A percentile compares a stretch with the other conserved stretches of the same genome.
Conservation (phyloP, 139 green algal genomes). For the Trebouxia sp. region DNA sequence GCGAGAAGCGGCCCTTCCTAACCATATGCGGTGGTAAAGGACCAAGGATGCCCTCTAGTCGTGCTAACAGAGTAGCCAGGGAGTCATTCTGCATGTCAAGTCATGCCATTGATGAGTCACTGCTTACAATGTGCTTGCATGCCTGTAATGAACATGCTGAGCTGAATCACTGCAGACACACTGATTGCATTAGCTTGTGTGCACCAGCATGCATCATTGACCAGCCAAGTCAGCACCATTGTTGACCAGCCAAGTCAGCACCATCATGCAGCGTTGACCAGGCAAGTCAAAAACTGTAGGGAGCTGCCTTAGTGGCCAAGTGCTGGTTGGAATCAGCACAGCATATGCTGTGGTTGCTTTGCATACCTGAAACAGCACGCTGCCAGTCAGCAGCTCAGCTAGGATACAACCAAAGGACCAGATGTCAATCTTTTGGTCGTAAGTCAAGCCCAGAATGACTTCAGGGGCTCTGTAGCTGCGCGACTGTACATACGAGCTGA, state of each 20-base stretch:
- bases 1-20: slow-evolving; percentile 64
- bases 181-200: background rate
- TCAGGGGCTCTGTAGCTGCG: slow-evolving; percentile 94
- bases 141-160: background rate
- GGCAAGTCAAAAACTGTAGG: background rate
- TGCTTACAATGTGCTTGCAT: too few relatives aligned
- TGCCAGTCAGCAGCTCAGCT: slow-evolving; percentile 90
- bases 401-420: slow-evolving; percentile 97
- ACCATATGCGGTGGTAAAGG: slow-evolving; percentile 80
- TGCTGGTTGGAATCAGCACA: background rate
- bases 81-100: slow-evolving; percentile 76
- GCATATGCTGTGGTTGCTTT: background rate
- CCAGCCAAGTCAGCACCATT: too few relatives aligned
- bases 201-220: background rate
- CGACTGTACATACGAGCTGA: slow-evolving; percentile 92
- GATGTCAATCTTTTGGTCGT: slow-evolving; percentile 88
- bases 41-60: slow-evolving; percentile 88
- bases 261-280: background rate
- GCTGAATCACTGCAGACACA: background rate
- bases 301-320: background rate
- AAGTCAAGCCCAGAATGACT: slow-evolving; percentile 91
- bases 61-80: slow-evolving; percentile 82
- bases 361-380: slow-evolving; percentile 81
- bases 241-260: too few relatives aligned
- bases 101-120: too few relatives aligned